Percentiles rank a stretch among this genome's conserved stretches.
These are phyloP conservation scores for Xylaria bambusicola DNA, from an alignment of 495 filamentous ascomycete species.

Conservation along the genomic window DNA sequence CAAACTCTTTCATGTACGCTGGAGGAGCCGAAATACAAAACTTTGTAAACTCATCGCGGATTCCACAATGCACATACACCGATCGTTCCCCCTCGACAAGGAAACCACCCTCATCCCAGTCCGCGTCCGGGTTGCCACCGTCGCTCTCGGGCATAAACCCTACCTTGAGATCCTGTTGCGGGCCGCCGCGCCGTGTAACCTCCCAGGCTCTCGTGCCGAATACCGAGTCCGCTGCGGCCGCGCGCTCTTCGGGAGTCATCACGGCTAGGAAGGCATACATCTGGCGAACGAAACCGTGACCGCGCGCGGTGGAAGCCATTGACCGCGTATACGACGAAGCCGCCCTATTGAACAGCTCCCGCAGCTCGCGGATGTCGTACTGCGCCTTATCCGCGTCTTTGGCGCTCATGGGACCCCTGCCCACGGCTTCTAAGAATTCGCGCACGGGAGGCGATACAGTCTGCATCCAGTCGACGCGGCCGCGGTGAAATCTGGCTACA, in stretches of 20 bases:
- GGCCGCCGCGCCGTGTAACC: not conserved
- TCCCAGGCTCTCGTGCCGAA: slow-evolving; percentile 7
- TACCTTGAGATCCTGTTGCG: slow-evolving; percentile 4
- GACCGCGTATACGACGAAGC: not conserved
- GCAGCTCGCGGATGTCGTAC: not conserved
- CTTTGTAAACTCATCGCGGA: too few relatives aligned
- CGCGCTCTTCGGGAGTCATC: not conserved
- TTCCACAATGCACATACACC: slow-evolving; percentile 4
- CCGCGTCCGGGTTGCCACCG: not conserved
- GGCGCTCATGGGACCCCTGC: not conserved
- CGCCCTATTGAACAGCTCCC: too few relatives aligned
- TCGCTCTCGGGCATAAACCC: not conserved
- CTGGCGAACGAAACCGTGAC: not conserved
- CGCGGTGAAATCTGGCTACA: not conserved
- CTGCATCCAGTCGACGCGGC: slow-evolving; percentile 3
- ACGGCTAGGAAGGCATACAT: not conserved
- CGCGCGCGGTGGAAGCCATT: not conserved
- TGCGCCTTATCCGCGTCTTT: not conserved
- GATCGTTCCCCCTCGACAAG: not conserved
- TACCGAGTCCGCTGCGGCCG: not conserved
- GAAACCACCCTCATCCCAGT: slow-evolving; percentile 1
- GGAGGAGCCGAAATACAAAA: too few relatives aligned
- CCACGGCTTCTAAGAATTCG: not conserved
- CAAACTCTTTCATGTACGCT: too few relatives aligned
- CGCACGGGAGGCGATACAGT: not conserved